These are phyloP conservation scores for Symbiodinium pilosum DNA, from an alignment of 73 alveolate genomes.

Conservation along the genomic window DNA sequence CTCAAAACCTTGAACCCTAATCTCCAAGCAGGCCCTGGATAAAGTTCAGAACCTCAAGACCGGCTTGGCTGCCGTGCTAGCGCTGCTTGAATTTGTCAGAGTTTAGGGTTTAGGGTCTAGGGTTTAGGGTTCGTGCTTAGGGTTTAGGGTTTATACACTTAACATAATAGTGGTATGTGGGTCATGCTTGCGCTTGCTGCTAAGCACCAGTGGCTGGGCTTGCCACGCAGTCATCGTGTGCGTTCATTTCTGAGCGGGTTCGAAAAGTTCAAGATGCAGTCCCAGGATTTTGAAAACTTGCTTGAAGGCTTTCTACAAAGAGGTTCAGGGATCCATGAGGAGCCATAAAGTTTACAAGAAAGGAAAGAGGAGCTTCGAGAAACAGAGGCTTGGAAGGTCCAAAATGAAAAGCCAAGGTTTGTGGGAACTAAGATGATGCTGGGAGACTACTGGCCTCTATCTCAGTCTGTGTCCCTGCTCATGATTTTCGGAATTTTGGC, in stretches of 20 bases:
- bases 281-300: not conserved
- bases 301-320: no score
- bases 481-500: constrained; percentile 66
- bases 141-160: not conserved
- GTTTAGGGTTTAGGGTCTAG: not conserved
- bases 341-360: not conserved
- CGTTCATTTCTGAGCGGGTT: not conserved
- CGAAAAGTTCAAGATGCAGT: no score
- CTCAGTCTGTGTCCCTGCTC: constrained; percentile 45
- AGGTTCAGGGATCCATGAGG: no score
- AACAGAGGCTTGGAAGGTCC: not conserved
- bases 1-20: not conserved
- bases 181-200: no score
- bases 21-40: constrained; percentile 3
- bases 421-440: constrained; percentile 91
- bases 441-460: constrained; percentile 61
- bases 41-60: constrained; percentile 80
- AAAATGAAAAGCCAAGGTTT: not conserved
- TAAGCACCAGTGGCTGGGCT: no score
- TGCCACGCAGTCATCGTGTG: no score
- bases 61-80: not conserved
- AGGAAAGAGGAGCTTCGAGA: not conserved
- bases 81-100: not conserved
- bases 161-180: no score
- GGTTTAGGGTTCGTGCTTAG: not conserved